Evolutionary conservation across 192 early-diverging fungal species (phyloP).

Genomic region (Coemansia sp.): DNA sequence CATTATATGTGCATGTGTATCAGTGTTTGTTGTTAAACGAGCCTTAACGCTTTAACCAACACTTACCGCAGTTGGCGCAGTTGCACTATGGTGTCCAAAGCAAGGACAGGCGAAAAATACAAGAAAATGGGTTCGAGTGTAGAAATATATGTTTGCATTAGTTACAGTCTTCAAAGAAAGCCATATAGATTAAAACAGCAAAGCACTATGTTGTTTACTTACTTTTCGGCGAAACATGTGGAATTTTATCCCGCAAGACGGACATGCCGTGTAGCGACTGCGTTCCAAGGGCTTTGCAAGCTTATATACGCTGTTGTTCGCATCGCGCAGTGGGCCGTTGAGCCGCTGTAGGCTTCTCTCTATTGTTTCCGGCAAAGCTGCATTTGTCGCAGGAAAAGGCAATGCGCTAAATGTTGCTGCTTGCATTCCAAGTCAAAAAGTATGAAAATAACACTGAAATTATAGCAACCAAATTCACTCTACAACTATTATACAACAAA

Average conservation of each 20-base stretch:
- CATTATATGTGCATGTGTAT: too few relatives aligned
- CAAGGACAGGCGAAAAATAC: not conserved
- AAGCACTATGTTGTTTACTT: conserved; percentile 13
- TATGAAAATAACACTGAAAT: not conserved
- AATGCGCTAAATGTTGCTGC: conserved; percentile 27
- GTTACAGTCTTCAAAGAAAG: not conserved
- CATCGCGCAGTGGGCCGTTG: conserved; percentile 36
- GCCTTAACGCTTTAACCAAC: not conserved
- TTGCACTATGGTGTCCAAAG: conserved; percentile 19
- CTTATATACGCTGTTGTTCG: conserved; percentile 19
- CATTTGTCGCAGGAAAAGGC: conserved; percentile 42
- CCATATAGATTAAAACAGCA: not conserved
- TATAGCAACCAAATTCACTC: not conserved
- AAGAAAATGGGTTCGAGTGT: not conserved
- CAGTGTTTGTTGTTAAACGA: too few relatives aligned
- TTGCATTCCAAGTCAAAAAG: conserved; percentile 1
- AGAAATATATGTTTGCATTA: not conserved
- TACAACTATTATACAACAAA: not conserved
- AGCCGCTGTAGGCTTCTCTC: conserved; percentile 23
- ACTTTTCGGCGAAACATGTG: conserved; percentile 48
- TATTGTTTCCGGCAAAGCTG: conserved; percentile 21
- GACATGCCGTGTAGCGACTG: conserved; percentile 43
- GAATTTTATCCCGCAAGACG: conserved; percentile 43
- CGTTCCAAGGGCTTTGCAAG: conserved; percentile 35
- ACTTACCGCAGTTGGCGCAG: conserved; percentile 47